These are phyloP conservation scores for Pugionium dolabratum DNA, from an alignment of 345 rosid species.

Conservation along the genomic window DNA sequence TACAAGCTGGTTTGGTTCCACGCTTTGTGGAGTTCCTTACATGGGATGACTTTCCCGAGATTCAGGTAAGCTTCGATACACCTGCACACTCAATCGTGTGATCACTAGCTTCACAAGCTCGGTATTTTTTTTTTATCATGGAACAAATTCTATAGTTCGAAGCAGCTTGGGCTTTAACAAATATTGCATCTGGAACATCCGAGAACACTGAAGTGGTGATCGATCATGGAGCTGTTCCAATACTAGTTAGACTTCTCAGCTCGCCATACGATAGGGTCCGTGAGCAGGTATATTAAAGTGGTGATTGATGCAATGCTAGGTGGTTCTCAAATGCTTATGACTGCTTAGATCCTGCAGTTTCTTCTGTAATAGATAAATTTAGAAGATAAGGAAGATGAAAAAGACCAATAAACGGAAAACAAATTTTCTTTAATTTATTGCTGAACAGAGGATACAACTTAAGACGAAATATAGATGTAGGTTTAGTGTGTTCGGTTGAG, in stretches of 20 bases:
- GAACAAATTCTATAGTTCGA: slow-evolving; percentile 54
- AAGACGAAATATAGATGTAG: slow-evolving; percentile 8
- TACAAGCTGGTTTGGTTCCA: slow-evolving; percentile 44
- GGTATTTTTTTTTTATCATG: slow-evolving; percentile 7
- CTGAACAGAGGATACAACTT: slow-evolving; percentile 17
- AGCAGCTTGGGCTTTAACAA: slow-evolving; percentile 91
- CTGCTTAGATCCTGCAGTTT: slow-evolving; percentile 11
- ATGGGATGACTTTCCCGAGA: slow-evolving; percentile 42
- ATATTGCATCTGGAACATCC: slow-evolving; percentile 89
- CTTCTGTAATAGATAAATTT: slow-evolving; percentile 17
- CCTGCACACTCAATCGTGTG: slow-evolving; percentile 16
- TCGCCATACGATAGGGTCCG: slow-evolving; percentile 76
- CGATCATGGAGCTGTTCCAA: slow-evolving; percentile 85
- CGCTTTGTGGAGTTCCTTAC: slow-evolving; percentile 44
- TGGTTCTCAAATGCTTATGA: neutral
- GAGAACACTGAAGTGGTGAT: slow-evolving; percentile 87
- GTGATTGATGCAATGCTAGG: slow-evolving; percentile 17
- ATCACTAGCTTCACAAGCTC: slow-evolving; percentile 20
- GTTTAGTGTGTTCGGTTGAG: slow-evolving; percentile 1
- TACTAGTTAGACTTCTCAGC: slow-evolving; percentile 71
- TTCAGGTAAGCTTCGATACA: slow-evolving; percentile 35
- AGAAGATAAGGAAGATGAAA: slow-evolving; percentile 14
- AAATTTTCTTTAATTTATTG: neutral
- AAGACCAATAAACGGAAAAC: slow-evolving; percentile 3
- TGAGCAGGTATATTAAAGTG: slow-evolving; percentile 61